Percentiles rank a stretch among this genome's conserved stretches.
These are phyloP conservation scores for Geranomyces michiganensis DNA, from an alignment of 192 early-diverging fungal genomes.

Conservation along the genomic window DNA sequence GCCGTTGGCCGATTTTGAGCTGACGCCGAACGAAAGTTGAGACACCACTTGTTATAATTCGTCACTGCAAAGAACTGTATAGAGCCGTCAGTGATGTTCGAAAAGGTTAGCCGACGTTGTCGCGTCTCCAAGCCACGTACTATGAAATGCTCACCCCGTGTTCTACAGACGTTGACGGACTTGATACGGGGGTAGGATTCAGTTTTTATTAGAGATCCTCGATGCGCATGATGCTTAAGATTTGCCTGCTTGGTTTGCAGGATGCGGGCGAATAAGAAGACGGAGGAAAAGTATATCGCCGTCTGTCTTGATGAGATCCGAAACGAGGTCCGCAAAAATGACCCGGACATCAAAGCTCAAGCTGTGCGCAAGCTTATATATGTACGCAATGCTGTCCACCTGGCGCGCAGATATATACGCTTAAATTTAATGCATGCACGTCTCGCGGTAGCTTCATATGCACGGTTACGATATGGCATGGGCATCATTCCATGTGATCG, in stretches of 20 bases:
- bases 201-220: too few species aligned
- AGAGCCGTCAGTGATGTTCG: background rate
- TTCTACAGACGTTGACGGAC: background rate
- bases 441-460: conserved; percentile 80
- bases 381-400: conserved; percentile 45
- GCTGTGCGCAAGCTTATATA: conserved; percentile 88
- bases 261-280: conserved; percentile 68
- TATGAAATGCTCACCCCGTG: background rate
- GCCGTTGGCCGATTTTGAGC: too few species aligned
- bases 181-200: background rate
- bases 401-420: background rate
- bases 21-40: too few species aligned
- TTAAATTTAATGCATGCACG: background rate
- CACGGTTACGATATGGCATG: conserved; percentile 97
- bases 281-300: conserved; percentile 80
- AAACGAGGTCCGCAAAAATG: conserved; percentile 80
- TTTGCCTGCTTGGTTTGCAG: conserved; percentile 53
- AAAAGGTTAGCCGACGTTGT: background rate
- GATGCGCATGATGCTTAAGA: too few species aligned
- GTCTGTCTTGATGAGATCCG: conserved; percentile 88
- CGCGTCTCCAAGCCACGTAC: too few species aligned
- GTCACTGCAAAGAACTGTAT: too few species aligned
- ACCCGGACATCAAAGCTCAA: conserved; percentile 80
- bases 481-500: conserved; percentile 94
- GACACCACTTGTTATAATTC: too few species aligned